A percentile compares a stretch with the other conserved stretches of the same genome.
Conservation (phyloP, 148 eudicot genomes). For the Euryodendron excelsum region DNA sequence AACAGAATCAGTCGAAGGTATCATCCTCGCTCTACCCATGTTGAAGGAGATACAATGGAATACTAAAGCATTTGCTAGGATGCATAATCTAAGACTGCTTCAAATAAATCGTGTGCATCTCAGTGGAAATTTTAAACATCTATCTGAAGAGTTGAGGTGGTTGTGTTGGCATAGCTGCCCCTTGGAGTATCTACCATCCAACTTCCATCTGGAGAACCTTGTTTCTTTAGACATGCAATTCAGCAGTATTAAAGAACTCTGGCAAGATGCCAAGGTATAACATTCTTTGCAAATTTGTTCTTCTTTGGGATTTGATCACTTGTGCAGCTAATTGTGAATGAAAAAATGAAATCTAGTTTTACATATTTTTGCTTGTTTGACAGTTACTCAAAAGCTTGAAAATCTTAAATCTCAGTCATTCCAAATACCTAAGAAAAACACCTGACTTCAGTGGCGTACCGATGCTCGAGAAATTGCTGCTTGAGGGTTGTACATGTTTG, state of each 20-base stretch:
- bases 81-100: not conserved
- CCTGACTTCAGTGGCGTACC: not conserved
- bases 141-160: not conserved
- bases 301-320: not conserved
- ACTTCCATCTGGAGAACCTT: not conserved
- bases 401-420: constrained; percentile 4
- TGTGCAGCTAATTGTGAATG: not conserved
- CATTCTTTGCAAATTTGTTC: not conserved
- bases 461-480: not conserved
- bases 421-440: not conserved
- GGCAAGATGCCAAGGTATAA: not conserved
- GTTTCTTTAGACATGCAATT: not conserved
- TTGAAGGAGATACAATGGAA: not conserved
- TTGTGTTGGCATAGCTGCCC: not conserved
- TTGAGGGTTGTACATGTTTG: constrained; percentile 4
- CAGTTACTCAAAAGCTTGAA: not conserved
- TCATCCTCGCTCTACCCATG: not conserved
- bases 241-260: not conserved
- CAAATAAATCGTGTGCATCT: not conserved
- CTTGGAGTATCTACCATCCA: not conserved
- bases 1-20: not conserved
- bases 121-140: not conserved
- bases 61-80: not conserved
- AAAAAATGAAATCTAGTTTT: not conserved
- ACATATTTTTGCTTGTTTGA: not conserved